These are phyloP conservation scores for Jaltomata sinuosa DNA, from an alignment of 257 asterid genomes.

Conservation along the genomic window DNA sequence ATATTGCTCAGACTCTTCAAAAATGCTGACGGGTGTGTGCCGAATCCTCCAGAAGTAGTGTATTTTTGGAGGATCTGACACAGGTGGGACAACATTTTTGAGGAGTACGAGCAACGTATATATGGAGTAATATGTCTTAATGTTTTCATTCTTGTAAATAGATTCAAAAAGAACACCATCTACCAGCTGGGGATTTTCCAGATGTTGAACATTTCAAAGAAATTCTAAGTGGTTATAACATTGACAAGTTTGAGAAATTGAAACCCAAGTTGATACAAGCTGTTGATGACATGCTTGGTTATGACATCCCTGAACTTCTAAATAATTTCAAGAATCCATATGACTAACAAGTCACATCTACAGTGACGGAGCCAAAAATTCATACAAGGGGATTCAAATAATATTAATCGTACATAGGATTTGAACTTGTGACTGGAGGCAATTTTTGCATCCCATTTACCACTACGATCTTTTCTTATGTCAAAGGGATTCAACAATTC, in stretches of 20 bases:
- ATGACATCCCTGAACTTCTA: conserved; percentile 83
- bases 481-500: not conserved
- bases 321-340: conserved; percentile 87
- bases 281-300: conserved; percentile 94
- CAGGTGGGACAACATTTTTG: not conserved
- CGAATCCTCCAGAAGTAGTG: not conserved
- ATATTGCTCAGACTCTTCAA: not conserved
- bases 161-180: conserved; percentile 79
- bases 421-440: not conserved
- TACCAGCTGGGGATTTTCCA: conserved; percentile 93
- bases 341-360: conserved; percentile 21
- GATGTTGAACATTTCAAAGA: conserved; percentile 65
- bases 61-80: not conserved
- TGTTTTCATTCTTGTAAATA: conserved; percentile 12
- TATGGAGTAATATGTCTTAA: not conserved
- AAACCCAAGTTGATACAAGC: conserved; percentile 75
- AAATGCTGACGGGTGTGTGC: not conserved
- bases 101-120: not conserved
- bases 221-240: conserved; percentile 52
- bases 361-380: not conserved
- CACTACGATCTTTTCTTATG: not conserved
- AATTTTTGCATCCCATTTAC: not conserved
- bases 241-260: conserved; percentile 85
- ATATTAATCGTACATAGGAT: not conserved
- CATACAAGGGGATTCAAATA: not conserved